Base-by-base conservation (phyloP, 192 early-diverging fungal species). In the Umbelopsis sp. region DNA sequence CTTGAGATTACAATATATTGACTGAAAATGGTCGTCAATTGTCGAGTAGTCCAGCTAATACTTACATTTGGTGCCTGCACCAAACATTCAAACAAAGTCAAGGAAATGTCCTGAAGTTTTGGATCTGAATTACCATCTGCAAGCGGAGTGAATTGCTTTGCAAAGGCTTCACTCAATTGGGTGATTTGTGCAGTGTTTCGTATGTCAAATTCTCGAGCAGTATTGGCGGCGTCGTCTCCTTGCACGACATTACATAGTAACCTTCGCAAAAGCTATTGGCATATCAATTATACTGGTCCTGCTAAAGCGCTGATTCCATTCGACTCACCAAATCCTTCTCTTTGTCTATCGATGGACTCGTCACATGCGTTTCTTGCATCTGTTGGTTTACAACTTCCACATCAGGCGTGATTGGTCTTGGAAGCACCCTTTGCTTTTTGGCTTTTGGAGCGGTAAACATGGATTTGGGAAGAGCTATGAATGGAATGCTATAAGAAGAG, bases 311-410 rank as follows among this genome's bases (percentile, higher is more conserved):
- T 41, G 37, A 41, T 41, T 1, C 6, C 5, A 41, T 9, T 9
- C 25, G 13, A 15, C 55, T 37, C 18, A 61, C 55, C 55, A 18
- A 6, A 12, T 61, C 55, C n/a, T 61, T 61, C 11, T n/a, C 55
- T 15, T 61, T 61, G 16, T 33, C 27, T 16, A 25, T 13, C 6
- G 25, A 4, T 15, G 55, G 55, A 25, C 55, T 61, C 3, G 55
- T 61, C 11, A 61, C 55, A n/a, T 61, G 55, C 27, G 55, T 61
- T 25, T 61, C 55, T n/a, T 61, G 55, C 55, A 61, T 27, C 33
- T 61, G 55, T 11, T 61, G 13, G 18, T 61, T 61, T 8, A 61
- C 30, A 1, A 25, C 16, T 4, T 61, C 55, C 18, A 61, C 27
- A 2, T 61, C 55, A 18, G 55, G 55, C 3, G 55, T 61, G 4